Evolutionary conservation across 176 grass and related monocot genomes (phyloP), one percentile per base, ranked within the genome.

Genomic region (Poa pratensis): DNA sequence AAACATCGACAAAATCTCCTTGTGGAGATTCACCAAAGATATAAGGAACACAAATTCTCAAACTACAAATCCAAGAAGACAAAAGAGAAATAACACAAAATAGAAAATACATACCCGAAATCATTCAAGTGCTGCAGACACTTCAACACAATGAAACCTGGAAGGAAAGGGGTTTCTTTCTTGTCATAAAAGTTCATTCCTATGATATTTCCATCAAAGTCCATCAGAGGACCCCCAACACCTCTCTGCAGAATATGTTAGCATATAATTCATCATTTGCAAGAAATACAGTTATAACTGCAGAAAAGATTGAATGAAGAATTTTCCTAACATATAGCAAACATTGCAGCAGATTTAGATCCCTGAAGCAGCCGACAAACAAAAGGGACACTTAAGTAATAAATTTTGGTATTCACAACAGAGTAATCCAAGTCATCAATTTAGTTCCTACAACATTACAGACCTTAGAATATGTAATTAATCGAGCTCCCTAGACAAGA

Each of bases 101-200:
- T n/a, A 30, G 2, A 30, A 53, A 53, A 75, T 18, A 32, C 58
- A 13, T 66, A 84, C 58, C 58, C 1, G 5, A 84, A 83, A 30
- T 46, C 12, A 3, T 65, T 40, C 5, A 76, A 84, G 28, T 66
- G 82, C 30, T 84, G 82, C 45, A 84, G 64, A 54, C 72, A 84
- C 72, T 84, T 66, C 59, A 84, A 76, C 30, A 84, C 58, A 66
- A 84, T 76, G 59, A 76, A 76, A 66, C 82, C 63, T 53, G 82
- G 82, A 53, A 84, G 1, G 10, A 53, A 84, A 84, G 81, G 82
- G 22, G 82, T 84, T 76, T 66, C 82, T 12, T 66, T 66, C 32
- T 17, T 11, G 72, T 84, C 28, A 53, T 84, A 76, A 23, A 53
- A 84, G 6, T 65, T 66, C 59, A 84, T 19, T 35, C 82, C 82